Evolutionary conservation across 225 moss, liverwort and hornwort genomes (phyloP).

Genomic region (Takakia lepidozioides): DNA sequence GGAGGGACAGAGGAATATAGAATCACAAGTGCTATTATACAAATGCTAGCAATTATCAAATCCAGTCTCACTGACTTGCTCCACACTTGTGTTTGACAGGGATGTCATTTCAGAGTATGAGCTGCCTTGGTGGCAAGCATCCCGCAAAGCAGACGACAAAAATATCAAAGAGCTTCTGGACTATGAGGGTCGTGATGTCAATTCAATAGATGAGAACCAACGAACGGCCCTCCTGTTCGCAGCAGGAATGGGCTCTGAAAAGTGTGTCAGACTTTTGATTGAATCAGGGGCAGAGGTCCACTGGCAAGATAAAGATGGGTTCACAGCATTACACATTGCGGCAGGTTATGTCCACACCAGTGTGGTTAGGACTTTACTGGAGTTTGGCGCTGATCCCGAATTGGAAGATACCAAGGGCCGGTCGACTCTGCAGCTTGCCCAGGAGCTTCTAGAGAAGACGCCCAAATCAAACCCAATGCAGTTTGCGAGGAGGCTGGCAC

Average conservation of each 20-base stretch:
- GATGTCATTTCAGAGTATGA: slow-evolving; percentile 73
- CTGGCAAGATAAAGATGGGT: slow-evolving; percentile 89
- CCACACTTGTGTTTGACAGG: slow-evolving; percentile 14
- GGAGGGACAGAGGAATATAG: too few species aligned
- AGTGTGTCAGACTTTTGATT: slow-evolving; percentile 51
- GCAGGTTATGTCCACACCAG: slow-evolving; percentile 86
- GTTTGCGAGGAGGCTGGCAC: slow-evolving; percentile 76
- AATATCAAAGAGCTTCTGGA: slow-evolving; percentile 56
- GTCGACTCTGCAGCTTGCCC: slow-evolving; percentile 78
- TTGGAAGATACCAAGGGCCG: slow-evolving; percentile 78
- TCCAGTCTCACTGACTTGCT: too few species aligned
- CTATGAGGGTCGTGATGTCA: slow-evolving; percentile 78
- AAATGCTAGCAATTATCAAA: too few species aligned
- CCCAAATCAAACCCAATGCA: slow-evolving; percentile 82
- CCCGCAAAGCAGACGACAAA: slow-evolving; percentile 65
- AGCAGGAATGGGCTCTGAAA: slow-evolving; percentile 75
- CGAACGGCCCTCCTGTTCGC: slow-evolving; percentile 78
- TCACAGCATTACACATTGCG: slow-evolving; percentile 82
- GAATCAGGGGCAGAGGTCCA: slow-evolving; percentile 83
- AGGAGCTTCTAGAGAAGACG: slow-evolving; percentile 66
- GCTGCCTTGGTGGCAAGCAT: slow-evolving; percentile 91
- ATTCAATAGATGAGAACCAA: slow-evolving; percentile 72
- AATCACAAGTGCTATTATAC: too few species aligned
- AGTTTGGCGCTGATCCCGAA: slow-evolving; percentile 81
- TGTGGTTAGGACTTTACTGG: slow-evolving; percentile 67